Conservation (phyloP, 495 filamentous ascomycete species). For the Chaetomium tenue region DNA sequence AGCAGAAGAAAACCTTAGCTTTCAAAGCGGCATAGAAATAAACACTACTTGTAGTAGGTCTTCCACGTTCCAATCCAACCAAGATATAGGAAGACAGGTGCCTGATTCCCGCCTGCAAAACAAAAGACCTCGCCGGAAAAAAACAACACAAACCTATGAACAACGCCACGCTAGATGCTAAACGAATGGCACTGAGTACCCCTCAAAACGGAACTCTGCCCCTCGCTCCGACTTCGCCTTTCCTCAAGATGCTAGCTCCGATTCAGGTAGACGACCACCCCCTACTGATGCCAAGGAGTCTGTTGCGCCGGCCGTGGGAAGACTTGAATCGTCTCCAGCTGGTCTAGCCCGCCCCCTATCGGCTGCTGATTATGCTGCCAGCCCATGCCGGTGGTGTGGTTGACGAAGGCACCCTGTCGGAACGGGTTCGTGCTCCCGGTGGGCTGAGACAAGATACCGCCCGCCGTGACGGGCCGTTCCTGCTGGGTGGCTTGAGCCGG, state of each 20-base stretch:
- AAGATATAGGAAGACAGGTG: background rate
- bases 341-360: slow-evolving; percentile 83
- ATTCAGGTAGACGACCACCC: background rate
- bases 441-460: slow-evolving; percentile 55
- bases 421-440: slow-evolving; percentile 96
- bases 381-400: slow-evolving; percentile 78
- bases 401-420: slow-evolving; percentile 81
- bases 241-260: background rate
- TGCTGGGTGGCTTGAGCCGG: slow-evolving; percentile 32
- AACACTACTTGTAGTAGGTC: background rate
- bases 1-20: background rate
- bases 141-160: slow-evolving; percentile 20
- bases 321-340: slow-evolving; percentile 73
- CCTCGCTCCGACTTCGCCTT: background rate
- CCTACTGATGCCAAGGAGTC: slow-evolving; percentile 54
- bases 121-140: slow-evolving; percentile 15
- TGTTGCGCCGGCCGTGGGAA: slow-evolving; percentile 75
- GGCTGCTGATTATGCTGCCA: slow-evolving; percentile 79
- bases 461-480: slow-evolving; percentile 47
- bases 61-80: background rate
- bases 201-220: slow-evolving; percentile 1
- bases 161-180: slow-evolving; percentile 36
- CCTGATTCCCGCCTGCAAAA: background rate
- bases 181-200: slow-evolving; percentile 19
- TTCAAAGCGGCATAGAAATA: background rate